Evolutionary conservation across 1,284 basidiomycete species (phyloP).

Genomic region (Lignosus rhinocerotis): DNA sequence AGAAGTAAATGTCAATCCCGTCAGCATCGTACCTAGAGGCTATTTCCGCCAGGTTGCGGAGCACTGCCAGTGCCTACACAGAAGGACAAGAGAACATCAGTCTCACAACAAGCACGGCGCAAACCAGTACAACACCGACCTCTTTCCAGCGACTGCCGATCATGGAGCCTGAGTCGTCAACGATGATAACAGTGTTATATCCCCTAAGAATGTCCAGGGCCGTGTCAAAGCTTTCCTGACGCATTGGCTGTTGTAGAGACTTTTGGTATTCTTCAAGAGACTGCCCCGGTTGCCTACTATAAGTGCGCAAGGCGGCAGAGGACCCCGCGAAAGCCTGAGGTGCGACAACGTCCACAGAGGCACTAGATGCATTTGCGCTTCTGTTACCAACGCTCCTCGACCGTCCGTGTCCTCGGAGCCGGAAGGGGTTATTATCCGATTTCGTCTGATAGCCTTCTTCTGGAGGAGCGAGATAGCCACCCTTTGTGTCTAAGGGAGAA

Average conservation of each 20-base stretch:
- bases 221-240: constrained; percentile 39
- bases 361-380: neutral
- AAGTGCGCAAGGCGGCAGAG: too few relatives aligned
- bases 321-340: too few relatives aligned
- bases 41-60: constrained; percentile 42
- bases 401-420: neutral
- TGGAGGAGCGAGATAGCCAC: neutral
- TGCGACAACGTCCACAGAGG: neutral
- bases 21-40: constrained; percentile 47
- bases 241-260: constrained; percentile 27
- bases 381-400: neutral
- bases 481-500: neutral
- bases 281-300: too few relatives aligned
- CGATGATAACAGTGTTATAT: constrained; percentile 54
- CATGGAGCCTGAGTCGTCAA: constrained; percentile 67
- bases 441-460: neutral
- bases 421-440: neutral
- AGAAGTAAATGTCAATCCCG: constrained; percentile 53
- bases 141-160: constrained; percentile 44
- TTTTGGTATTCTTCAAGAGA: neutral
- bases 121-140: constrained; percentile 30
- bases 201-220: constrained; percentile 42
- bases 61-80: constrained; percentile 42
- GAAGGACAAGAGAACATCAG: neutral
- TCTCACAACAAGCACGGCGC: neutral